Conservation (phyloP, 2,329 filamentous ascomycete species). For the Alternaria conjuncta region DNA sequence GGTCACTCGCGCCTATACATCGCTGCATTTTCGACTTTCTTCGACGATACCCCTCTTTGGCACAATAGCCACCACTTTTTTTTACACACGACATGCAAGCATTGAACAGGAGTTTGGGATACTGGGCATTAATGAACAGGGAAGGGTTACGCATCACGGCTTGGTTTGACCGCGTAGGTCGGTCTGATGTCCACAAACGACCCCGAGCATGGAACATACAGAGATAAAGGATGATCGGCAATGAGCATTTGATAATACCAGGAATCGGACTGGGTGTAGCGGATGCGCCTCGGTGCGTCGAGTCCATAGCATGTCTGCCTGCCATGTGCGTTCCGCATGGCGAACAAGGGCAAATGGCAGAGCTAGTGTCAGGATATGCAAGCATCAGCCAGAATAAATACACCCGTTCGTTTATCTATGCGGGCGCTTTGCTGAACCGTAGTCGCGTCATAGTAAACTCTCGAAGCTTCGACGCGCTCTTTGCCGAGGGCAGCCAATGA, state of each 20-base stretch:
- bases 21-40: conserved; percentile 39
- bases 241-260: conserved; percentile 14
- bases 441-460: conserved; percentile 11
- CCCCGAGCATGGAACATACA: conserved; percentile 1
- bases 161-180: background rate
- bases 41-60: conserved; percentile 43
- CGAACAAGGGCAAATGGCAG: background rate
- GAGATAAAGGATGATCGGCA: conserved; percentile 5
- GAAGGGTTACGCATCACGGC: conserved; percentile 1
- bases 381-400: background rate
- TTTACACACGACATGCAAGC: conserved; percentile 34
- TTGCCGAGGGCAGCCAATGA: conserved; percentile 14
- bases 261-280: background rate
- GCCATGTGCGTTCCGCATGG: background rate
- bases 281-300: background rate
- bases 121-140: conserved; percentile 11
- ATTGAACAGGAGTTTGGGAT: conserved; percentile 42
- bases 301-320: background rate
- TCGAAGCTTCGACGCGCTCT: conserved; percentile 17
- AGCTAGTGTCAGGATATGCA: background rate
- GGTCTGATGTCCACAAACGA: conserved; percentile 1
- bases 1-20: conserved; percentile 18
- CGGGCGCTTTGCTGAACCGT: background rate
- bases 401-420: background rate
- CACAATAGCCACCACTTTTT: conserved; percentile 25